These are phyloP conservation scores for Zhuliangozyma parablackwelliae DNA, from an alignment of 1,139 yeast species.

Conservation along the genomic window DNA sequence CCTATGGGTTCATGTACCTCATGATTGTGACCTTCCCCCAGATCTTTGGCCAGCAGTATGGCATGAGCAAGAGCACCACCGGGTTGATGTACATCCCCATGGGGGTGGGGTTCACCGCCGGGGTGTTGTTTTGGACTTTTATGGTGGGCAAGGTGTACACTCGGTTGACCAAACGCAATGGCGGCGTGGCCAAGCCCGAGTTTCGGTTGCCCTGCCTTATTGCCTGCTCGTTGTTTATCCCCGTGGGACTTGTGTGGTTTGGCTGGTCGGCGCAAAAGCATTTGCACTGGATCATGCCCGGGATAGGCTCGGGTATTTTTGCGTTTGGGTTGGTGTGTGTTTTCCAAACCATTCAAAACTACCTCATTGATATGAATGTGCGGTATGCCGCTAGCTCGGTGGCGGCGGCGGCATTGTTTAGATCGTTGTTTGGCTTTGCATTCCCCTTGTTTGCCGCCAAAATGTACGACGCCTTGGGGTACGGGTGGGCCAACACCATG, in stretches of 20 bases:
- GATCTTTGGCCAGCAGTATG: constrained; percentile 30
- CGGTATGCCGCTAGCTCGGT: constrained; percentile 42
- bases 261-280: constrained; percentile 43
- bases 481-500: constrained; percentile 47
- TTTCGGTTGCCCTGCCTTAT: constrained; percentile 40
- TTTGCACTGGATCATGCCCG: constrained; percentile 46
- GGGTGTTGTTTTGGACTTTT: constrained; percentile 37
- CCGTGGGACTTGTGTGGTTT: constrained; percentile 42
- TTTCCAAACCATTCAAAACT: constrained; percentile 40
- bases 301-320: constrained; percentile 40
- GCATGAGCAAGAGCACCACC: constrained; percentile 28
- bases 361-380: constrained; percentile 43
- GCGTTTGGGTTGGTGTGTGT: constrained; percentile 44
- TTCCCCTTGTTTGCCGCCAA: constrained; percentile 40
- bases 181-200: constrained; percentile 40
- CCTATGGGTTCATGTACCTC: constrained; percentile 45
- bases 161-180: constrained; percentile 24
- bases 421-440: constrained; percentile 40
- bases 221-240: constrained; percentile 32
- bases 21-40: constrained; percentile 44
- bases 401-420: constrained; percentile 46
- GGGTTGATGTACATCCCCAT: constrained; percentile 45
- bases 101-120: constrained; percentile 42
- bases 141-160: constrained; percentile 29
- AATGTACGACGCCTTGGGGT: constrained; percentile 36